These are phyloP conservation scores for Stylonectria norvegica DNA, from an alignment of 2,329 filamentous ascomycete species.

Conservation along the genomic window DNA sequence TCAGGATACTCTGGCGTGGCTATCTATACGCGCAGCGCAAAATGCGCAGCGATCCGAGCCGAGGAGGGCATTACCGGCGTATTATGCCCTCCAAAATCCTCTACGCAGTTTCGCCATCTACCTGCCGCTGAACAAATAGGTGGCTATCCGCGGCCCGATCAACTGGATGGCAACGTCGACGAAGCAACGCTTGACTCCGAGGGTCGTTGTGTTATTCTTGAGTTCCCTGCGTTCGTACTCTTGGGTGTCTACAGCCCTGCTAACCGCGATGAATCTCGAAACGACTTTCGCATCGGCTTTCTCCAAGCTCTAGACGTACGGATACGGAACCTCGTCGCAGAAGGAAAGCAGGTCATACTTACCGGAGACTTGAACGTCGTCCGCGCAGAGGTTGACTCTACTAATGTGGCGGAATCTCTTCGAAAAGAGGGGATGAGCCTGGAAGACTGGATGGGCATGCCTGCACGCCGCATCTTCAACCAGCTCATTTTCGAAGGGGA, in stretches of 20 bases:
- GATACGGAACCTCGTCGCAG: slow-evolving; percentile 74
- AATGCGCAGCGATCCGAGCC: slow-evolving; percentile 80
- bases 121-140: slow-evolving; percentile 75
- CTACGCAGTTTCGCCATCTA: slow-evolving; percentile 69
- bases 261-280: slow-evolving; percentile 77
- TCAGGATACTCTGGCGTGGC: slow-evolving; percentile 92
- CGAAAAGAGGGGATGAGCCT: slow-evolving; percentile 65
- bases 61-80: slow-evolving; percentile 92
- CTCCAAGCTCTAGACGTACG: slow-evolving; percentile 76
- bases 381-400: slow-evolving; percentile 68
- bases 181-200: slow-evolving; percentile 78
- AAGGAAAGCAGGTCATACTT: slow-evolving; percentile 81
- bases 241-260: slow-evolving; percentile 92
- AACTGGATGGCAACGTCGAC: slow-evolving; percentile 64
- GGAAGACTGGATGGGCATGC: slow-evolving; percentile 69
- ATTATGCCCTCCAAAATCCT: slow-evolving; percentile 68
- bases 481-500: slow-evolving; percentile 74
- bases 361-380: slow-evolving; percentile 86
- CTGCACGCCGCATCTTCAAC: slow-evolving; percentile 76
- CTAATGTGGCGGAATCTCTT: slow-evolving; percentile 68
- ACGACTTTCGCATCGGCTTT: slow-evolving; percentile 79
- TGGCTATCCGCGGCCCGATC: slow-evolving; percentile 72
- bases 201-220: slow-evolving; percentile 84
- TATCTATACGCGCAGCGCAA: slow-evolving; percentile 86
- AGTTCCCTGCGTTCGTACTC: slow-evolving; percentile 92